Conservation (phyloP, 2,329 filamentous ascomycete species). For the Hypoxylon sp. region DNA sequence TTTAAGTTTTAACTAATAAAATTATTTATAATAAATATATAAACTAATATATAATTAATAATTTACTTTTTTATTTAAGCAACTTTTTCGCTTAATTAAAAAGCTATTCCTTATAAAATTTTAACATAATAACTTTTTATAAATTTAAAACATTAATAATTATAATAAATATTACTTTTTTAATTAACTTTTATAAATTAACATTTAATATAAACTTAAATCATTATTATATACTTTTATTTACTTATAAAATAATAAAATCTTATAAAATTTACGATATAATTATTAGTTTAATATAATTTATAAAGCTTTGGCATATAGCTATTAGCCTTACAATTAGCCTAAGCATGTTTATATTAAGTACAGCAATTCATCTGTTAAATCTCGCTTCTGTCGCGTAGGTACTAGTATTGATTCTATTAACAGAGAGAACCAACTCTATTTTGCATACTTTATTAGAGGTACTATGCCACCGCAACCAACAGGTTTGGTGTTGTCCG, state of each 20-base stretch:
- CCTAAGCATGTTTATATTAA: not conserved
- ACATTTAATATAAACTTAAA: not conserved
- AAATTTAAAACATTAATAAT: too few species aligned
- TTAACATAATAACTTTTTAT: too few species aligned
- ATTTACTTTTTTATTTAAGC: too few species aligned
- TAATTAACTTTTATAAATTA: too few species aligned
- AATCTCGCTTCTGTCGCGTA: not conserved
- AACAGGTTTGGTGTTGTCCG: conserved; percentile 6
- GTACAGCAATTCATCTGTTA: not conserved
- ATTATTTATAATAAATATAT: too few species aligned
- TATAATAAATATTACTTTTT: too few species aligned
- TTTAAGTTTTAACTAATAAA: too few species aligned
- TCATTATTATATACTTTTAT: not conserved
- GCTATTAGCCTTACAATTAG: not conserved
- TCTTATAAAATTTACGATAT: conserved; percentile 1
- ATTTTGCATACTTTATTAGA: not conserved
- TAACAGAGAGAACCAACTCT: conserved; percentile 1
- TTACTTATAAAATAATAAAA: not conserved
- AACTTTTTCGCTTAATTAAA: too few species aligned
- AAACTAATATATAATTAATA: too few species aligned
- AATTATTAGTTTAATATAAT: conserved; percentile 4
- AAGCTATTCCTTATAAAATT: too few species aligned
- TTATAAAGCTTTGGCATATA: conserved; percentile 12
- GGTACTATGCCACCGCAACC: not conserved
- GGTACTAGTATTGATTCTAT: not conserved